Evolutionary conservation across 768 basidiomycete genomes (phyloP).

Genomic region (Pulveroboletus sp.): DNA sequence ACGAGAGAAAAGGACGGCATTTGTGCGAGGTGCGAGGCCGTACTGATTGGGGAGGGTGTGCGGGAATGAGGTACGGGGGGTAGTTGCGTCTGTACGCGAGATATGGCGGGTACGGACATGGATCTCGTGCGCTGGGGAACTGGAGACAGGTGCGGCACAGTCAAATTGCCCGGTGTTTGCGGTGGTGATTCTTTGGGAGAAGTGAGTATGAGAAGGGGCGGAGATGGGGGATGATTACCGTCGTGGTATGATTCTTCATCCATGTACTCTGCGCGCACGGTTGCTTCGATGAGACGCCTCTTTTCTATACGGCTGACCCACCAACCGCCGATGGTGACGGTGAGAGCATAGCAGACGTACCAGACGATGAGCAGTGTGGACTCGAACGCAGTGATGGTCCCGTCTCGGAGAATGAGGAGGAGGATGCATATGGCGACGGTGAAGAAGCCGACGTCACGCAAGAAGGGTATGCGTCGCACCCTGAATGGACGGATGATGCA

Average conservation of each 20-base stretch:
- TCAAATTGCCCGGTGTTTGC: slow-evolving; percentile 2
- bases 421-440: slow-evolving; percentile 77
- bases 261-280: slow-evolving; percentile 58
- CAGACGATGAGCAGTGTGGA: slow-evolving; percentile 65
- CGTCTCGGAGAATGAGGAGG: slow-evolving; percentile 75
- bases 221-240: slow-evolving; percentile 45
- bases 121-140: slow-evolving; percentile 38
- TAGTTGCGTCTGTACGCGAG: slow-evolving; percentile 40
- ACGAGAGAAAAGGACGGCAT: slow-evolving; percentile 89
- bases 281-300: slow-evolving; percentile 44
- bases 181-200: slow-evolving; percentile 10
- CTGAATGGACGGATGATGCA: slow-evolving; percentile 94
- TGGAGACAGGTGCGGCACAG: slow-evolving; percentile 29
- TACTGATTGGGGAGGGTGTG: slow-evolving; percentile 48
- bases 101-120: slow-evolving; percentile 34
- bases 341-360: slow-evolving; percentile 73
- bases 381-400: slow-evolving; percentile 66
- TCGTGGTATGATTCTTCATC: slow-evolving; percentile 60
- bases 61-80: slow-evolving; percentile 41
- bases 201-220: slow-evolving; percentile 3
- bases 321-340: slow-evolving; percentile 79
- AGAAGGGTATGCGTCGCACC: slow-evolving; percentile 75
- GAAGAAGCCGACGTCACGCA: slow-evolving; percentile 96
- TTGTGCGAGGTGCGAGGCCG: slow-evolving; percentile 39
- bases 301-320: slow-evolving; percentile 58